Conservation (phyloP, 257 asterid genomes). For the Salvia splendens region DNA sequence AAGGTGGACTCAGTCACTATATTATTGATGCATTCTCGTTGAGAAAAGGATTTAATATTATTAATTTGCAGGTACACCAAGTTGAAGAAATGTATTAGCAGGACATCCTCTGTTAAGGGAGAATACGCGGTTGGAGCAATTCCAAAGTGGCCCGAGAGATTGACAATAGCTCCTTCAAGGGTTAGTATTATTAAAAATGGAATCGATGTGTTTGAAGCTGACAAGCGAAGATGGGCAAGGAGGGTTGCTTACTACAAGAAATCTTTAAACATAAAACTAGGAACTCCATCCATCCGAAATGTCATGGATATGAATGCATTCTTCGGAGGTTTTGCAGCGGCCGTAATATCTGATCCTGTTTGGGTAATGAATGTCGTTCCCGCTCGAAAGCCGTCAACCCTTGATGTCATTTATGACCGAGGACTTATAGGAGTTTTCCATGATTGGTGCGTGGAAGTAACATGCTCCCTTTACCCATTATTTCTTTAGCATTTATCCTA, state of each 20-base stretch:
- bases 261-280: constrained; percentile 69
- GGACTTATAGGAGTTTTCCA: constrained; percentile 94
- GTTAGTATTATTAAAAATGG: constrained; percentile 65
- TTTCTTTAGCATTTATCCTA: neutral
- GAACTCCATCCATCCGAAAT: constrained; percentile 80
- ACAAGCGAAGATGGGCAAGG: constrained; percentile 75
- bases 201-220: constrained; percentile 79
- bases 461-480: neutral
- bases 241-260: constrained; percentile 78
- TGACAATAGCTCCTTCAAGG: constrained; percentile 72
- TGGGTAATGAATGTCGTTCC: constrained; percentile 99
- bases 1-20: neutral
- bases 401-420: constrained; percentile 85
- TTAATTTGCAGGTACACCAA: constrained; percentile 68
- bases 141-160: constrained; percentile 86
- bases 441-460: constrained; percentile 69
- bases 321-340: constrained; percentile 95
- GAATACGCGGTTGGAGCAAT: constrained; percentile 71
- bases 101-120: constrained; percentile 61
- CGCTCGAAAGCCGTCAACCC: constrained; percentile 68
- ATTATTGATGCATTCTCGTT: constrained; percentile 23
- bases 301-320: constrained; percentile 99
- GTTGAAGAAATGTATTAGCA: constrained; percentile 82
- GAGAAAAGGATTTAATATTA: constrained; percentile 10
- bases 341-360: constrained; percentile 70